Base-by-base conservation (phyloP, 176 grass and related monocot species). In the Alloteropsis semialata region DNA sequence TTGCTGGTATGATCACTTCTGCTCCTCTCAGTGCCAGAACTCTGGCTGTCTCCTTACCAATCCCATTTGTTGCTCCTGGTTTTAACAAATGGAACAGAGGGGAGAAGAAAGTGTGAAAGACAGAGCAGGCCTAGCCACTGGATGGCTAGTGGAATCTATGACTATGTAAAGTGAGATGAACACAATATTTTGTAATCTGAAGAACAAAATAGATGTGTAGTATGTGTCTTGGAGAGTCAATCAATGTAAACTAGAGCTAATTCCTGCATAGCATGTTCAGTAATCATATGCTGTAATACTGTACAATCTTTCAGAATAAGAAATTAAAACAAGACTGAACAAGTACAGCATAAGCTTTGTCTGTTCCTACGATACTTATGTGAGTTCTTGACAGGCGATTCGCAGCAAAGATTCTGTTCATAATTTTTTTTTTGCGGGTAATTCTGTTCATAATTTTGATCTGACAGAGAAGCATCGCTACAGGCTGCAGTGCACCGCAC, bases 21-120 rank as follows among this genome's bases (percentile, higher is more conserved):
- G 90, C 92, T 56, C 95, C 95, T 88, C 92, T 85, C 51, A 89
- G 49, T 19, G 95, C 90, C 19, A 98, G 72, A 13, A 98, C 96
- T 81, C 90, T 89, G 0, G 90, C 90, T 8, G 96, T 93, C 76
- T 98, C 96, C 81, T 85, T 95, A 36, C 96, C 96, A 18, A 98
- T 93, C 37, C 92, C 92, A 88, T 81, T 98, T 19, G 92, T 98
- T 72, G 90, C 92, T 59, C 92, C 92, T 95, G 70, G 36, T 18
- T 84, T 81, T 16, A 2, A 41, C 2, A 86, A 51, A 36, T 15
- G 25, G 25, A 51, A 71, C 13, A 2, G 10, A 54, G 18, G 16
- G 33, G 29, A 68, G 8, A 39, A 19, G 2, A 68, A 54, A 54
- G 0, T 68, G 7, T 67, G n/a, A 12, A 34, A 22, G 5, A n/a